Evolutionary conservation across 2,329 filamentous ascomycete species (phyloP).

Genomic region (Didymellaceae sp.): DNA sequence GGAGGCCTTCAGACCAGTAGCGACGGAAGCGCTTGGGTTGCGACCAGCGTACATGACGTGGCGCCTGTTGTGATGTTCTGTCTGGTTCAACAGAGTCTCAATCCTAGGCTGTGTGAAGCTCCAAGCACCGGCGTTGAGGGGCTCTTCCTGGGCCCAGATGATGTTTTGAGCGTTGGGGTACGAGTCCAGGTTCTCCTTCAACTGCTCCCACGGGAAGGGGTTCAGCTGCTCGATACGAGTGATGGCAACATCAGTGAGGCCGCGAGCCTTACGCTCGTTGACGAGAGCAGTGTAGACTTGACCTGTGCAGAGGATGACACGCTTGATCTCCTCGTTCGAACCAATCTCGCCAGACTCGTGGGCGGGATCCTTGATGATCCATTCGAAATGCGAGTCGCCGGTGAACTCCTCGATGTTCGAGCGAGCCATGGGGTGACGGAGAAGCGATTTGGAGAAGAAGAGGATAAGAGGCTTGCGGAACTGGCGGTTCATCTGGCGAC

Average conservation of each 20-base stretch:
- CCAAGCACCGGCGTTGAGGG: conserved; percentile 96
- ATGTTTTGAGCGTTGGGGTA: conserved; percentile 98
- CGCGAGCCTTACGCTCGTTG: conserved; percentile 88
- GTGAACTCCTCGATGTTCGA: conserved; percentile 91
- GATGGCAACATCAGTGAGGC: conserved; percentile 88
- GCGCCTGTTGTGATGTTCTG: conserved; percentile 88
- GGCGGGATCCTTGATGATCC: conserved; percentile 91
- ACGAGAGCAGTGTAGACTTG: conserved; percentile 90
- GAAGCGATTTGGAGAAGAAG: conserved; percentile 97
- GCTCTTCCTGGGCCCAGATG: conserved; percentile 97
- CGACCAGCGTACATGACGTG: conserved; percentile 97
- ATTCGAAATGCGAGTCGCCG: conserved; percentile 90
- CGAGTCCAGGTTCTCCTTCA: conserved; percentile 93
- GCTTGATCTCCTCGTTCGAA: conserved; percentile 84
- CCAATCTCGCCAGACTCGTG: conserved; percentile 79
- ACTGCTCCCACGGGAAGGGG: conserved; percentile 97
- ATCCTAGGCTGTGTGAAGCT: conserved; percentile 96
- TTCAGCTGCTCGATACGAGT: conserved; percentile 97
- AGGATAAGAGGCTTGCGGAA: conserved; percentile 98
- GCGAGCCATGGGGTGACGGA: conserved; percentile 91
- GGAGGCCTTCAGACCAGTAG: conserved; percentile 85
- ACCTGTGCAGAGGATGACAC: conserved; percentile 91
- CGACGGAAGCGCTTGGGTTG: conserved; percentile 90
- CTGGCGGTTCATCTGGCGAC: conserved; percentile 97
- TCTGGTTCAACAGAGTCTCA: conserved; percentile 94